These are phyloP conservation scores for Gymnopilus dilepis DNA, from an alignment of 768 basidiomycete genomes.

Conservation along the genomic window DNA sequence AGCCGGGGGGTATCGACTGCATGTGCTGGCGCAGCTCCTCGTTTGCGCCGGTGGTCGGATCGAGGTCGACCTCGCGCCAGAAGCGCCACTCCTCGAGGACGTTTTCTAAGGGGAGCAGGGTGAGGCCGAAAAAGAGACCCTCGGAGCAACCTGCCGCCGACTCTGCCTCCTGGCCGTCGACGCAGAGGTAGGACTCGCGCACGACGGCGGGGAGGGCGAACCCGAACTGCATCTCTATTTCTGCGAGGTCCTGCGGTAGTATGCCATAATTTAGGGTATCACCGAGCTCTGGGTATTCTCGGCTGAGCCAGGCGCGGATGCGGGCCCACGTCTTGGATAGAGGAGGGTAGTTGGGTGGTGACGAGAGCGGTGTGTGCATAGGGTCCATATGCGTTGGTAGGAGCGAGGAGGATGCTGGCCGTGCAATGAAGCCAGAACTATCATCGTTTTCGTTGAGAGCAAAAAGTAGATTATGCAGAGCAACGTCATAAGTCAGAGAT, in stretches of 20 bases:
- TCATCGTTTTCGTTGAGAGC: too few relatives aligned
- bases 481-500: slow-evolving; percentile 21
- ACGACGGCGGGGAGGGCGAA: slow-evolving; percentile 83
- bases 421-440: slow-evolving; percentile 49
- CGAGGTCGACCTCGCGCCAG: slow-evolving; percentile 93
- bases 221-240: slow-evolving; percentile 86
- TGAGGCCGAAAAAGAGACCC: slow-evolving; percentile 95
- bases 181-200: slow-evolving; percentile 87
- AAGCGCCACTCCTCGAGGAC: slow-evolving; percentile 96
- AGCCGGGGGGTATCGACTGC: slow-evolving; percentile 88
- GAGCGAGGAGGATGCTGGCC: slow-evolving; percentile 55
- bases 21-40: slow-evolving; percentile 71
- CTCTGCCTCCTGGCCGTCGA: slow-evolving; percentile 95
- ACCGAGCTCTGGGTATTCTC: slow-evolving; percentile 92
- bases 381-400: slow-evolving; percentile 71
- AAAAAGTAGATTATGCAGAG: slow-evolving; percentile 19
- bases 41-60: slow-evolving; percentile 86
- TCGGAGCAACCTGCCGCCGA: slow-evolving; percentile 86
- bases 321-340: slow-evolving; percentile 85
- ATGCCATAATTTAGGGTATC: slow-evolving; percentile 96
- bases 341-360: slow-evolving; percentile 67
- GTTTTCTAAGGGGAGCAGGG: slow-evolving; percentile 90
- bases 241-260: slow-evolving; percentile 75
- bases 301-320: slow-evolving; percentile 78
- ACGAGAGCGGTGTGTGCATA: slow-evolving; percentile 49